Percentiles rank a stretch among this genome's conserved stretches.
Evolutionary conservation across 495 filamentous ascomycete species (phyloP).

Genomic region (Copromyces sp.): DNA sequence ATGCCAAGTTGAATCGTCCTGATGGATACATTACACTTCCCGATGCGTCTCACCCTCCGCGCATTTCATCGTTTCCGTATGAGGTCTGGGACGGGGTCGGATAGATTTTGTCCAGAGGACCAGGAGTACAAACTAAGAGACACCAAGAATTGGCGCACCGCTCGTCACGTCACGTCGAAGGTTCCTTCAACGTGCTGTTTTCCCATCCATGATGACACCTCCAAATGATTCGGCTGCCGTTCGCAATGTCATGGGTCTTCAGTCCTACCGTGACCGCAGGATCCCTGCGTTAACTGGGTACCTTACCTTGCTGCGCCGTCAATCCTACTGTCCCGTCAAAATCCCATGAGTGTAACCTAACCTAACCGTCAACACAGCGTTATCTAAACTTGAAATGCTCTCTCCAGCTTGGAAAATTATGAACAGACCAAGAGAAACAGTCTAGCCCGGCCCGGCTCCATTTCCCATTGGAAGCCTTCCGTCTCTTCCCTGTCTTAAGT

Average conservation of each 20-base stretch:
- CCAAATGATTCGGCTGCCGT: neutral
- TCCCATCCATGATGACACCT: neutral
- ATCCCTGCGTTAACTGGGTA: neutral
- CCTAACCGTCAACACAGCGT: neutral
- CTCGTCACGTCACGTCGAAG: neutral
- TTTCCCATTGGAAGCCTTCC: neutral
- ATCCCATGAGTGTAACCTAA: neutral
- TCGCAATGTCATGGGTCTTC: neutral
- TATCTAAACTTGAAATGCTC: neutral
- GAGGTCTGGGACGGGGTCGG: too few species aligned
- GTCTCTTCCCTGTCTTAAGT: neutral
- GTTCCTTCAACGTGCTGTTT: neutral
- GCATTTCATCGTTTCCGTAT: too few species aligned
- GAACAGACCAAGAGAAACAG: neutral
- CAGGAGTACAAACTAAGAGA: neutral
- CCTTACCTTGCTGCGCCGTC: neutral
- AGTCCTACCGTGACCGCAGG: neutral
- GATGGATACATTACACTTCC: too few species aligned
- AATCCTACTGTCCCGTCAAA: too few species aligned
- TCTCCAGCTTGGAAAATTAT: neutral
- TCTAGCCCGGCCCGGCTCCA: neutral
- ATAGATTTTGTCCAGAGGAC: too few species aligned
- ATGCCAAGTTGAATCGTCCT: too few species aligned
- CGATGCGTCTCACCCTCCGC: too few species aligned
- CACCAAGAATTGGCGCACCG: neutral